Evolutionary conservation across 352 stramenopile species (phyloP).

Genomic region (Pythium angustatum): DNA sequence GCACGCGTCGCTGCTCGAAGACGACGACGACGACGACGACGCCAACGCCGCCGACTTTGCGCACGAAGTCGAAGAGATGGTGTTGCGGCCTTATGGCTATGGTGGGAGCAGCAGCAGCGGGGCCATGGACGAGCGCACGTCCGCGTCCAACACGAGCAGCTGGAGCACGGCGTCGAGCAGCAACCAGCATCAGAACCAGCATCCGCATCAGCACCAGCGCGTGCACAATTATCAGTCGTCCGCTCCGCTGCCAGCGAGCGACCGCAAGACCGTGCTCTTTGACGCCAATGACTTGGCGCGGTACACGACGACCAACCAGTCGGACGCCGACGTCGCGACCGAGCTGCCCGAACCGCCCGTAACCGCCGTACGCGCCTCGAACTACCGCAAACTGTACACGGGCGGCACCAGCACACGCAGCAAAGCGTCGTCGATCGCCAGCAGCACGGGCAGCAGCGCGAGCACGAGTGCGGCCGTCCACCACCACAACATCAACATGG

Average conservation of each 20-base stretch:
- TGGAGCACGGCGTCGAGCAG: not conserved
- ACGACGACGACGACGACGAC: conserved; percentile 20
- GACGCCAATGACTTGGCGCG: conserved; percentile 13
- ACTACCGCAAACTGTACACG: conserved; percentile 11
- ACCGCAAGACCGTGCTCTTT: conserved; percentile 21
- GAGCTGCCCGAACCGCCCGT: not conserved
- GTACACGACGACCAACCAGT: conserved; percentile 7
- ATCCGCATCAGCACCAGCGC: no score
- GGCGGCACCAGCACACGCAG: not conserved
- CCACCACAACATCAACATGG: not conserved
- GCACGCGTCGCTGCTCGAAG: conserved; percentile 15
- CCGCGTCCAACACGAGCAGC: conserved; percentile 10
- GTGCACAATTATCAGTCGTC: not conserved
- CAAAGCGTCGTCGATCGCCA: conserved; percentile 15
- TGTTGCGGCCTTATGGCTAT: conserved; percentile 22
- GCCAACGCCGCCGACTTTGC: conserved; percentile 14
- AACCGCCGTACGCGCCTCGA: conserved; percentile 1
- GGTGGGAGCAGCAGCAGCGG: conserved; percentile 2
- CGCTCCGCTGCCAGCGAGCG: not conserved
- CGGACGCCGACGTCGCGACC: not conserved
- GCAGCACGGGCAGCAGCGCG: not conserved
- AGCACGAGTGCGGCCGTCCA: not conserved
- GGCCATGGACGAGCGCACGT: conserved; percentile 4
- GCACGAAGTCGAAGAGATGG: conserved; percentile 28
- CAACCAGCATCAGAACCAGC: conserved; percentile 11